phyloP scores from a whole-genome alignment of 768 basidiomycete species.

The Leccinum uliginosum region DNA sequence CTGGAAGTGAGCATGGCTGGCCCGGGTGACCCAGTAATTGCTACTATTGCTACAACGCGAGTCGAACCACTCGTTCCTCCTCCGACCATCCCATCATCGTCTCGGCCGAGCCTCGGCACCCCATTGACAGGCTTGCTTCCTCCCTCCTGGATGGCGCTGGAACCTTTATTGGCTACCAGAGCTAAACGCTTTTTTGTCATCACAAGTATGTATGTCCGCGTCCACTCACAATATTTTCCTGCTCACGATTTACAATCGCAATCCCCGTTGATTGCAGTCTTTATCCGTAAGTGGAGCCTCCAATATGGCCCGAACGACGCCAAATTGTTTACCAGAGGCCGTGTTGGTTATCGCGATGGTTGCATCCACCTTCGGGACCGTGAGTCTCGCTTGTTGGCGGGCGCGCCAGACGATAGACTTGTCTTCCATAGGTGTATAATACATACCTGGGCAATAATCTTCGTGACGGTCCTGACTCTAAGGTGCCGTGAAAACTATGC shows the following conservation, averaged over 20 bases:
- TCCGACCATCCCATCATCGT: background rate
- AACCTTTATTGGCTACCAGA: slow-evolving; percentile 66
- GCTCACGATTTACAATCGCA: slow-evolving; percentile 9
- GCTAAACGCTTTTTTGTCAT: slow-evolving; percentile 69
- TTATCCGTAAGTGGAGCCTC: slow-evolving; percentile 50
- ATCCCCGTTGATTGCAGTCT: slow-evolving; percentile 33
- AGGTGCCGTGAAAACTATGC: slow-evolving; percentile 34
- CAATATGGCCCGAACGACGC: background rate
- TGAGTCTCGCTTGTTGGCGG: slow-evolving; percentile 27
- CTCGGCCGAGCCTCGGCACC: slow-evolving; percentile 9
- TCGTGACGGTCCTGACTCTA: slow-evolving; percentile 39
- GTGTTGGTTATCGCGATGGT: slow-evolving; percentile 72
- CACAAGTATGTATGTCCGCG: slow-evolving; percentile 59
- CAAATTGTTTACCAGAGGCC: slow-evolving; percentile 52
- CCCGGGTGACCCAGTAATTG: background rate
- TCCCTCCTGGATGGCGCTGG: slow-evolving; percentile 53
- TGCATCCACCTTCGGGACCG: slow-evolving; percentile 62
- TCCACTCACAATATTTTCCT: background rate
- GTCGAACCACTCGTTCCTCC: background rate
- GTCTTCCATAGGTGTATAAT: slow-evolving; percentile 44
- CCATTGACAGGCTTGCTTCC: slow-evolving; percentile 14
- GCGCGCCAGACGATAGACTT: slow-evolving; percentile 1
- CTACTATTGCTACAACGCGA: background rate
- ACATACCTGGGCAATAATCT: slow-evolving; percentile 21
- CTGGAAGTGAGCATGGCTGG: background rate